These are phyloP conservation scores for Xylaria sp. DNA, from an alignment of 2,329 filamentous ascomycete genomes.

Conservation along the genomic window DNA sequence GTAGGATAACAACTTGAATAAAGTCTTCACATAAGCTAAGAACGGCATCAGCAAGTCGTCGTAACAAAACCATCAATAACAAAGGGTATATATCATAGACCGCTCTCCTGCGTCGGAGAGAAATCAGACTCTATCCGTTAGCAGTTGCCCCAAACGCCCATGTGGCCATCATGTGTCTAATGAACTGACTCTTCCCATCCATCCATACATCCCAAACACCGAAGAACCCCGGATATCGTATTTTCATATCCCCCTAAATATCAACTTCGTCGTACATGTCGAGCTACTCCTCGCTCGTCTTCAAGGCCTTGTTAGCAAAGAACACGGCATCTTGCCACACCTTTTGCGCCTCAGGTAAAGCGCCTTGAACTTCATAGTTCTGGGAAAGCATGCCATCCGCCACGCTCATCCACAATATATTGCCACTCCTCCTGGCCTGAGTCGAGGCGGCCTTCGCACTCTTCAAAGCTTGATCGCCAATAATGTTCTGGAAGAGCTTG, in stretches of 20 bases:
- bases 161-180: slow-evolving; percentile 4
- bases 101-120: neutral
- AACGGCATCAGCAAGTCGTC: neutral
- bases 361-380: slow-evolving; percentile 68
- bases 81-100: slow-evolving; percentile 16
- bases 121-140: slow-evolving; percentile 2
- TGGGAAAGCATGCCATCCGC: slow-evolving; percentile 73
- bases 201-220: slow-evolving; percentile 3
- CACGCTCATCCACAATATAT: slow-evolving; percentile 73
- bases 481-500: slow-evolving; percentile 73
- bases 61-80: neutral
- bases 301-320: slow-evolving; percentile 28
- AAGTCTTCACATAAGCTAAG: neutral
- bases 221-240: slow-evolving; percentile 7
- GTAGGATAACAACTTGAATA: neutral
- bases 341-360: slow-evolving; percentile 50
- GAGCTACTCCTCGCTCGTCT: slow-evolving; percentile 18
- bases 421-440: slow-evolving; percentile 65
- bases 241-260: neutral
- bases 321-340: slow-evolving; percentile 27
- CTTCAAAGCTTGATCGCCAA: slow-evolving; percentile 75
- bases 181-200: slow-evolving; percentile 1
- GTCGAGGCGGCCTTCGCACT: slow-evolving; percentile 64
- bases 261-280: neutral
- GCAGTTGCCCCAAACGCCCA: slow-evolving; percentile 11